Evolutionary conservation across 768 basidiomycete species (phyloP), one percentile per base, ranked within the genome.

Genomic region (Suillus alpinus): DNA sequence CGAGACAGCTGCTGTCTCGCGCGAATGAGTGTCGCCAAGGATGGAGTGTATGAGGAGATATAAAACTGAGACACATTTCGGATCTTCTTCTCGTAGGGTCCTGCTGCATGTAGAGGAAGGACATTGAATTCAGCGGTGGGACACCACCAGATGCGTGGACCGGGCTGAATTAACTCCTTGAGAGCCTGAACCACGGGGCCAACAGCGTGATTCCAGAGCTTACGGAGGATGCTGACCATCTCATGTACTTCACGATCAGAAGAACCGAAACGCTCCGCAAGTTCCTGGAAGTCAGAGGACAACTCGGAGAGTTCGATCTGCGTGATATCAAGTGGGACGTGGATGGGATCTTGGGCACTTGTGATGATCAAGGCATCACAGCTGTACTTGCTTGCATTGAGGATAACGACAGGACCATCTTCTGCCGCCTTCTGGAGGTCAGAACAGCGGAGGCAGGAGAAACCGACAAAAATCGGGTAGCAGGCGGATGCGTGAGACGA

Each of bases 41-140:
- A 41, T 31, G 63, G 59, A 5, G 60, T 64, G 32, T 64, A 64
- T 26, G 63, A 64, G 5, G 60, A 61, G 20, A 64, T 51, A 31
- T 39, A 60, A 18, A 61, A 20, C 10, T 40, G 32, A 8, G 34
- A 58, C 13, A 61, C 2, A 13, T 34, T 46, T 20, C 16, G 20
- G 14, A 60, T 56, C 6, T 10, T 23, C 6, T 1, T 43, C 40
- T 44, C 40, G 34, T 34, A 34, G 34, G 34, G 34, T 8, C 60
- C 63, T 16, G 60, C 57, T 46, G 63, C 60, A 49, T 65, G 63
- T 9, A 65, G 31, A 6, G 63, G 63, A 29, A 64, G 26, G 26
- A 26, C 26, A 26, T 26, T 3, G 26, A 26, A 26, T 26, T 26
- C 26, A 26, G 26, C 26, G 26, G 56, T 62, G 6, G 60, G 46